These are phyloP conservation scores for Trypanosoma mega DNA, from an alignment of 208 protist genomes.

Conservation along the genomic window DNA sequence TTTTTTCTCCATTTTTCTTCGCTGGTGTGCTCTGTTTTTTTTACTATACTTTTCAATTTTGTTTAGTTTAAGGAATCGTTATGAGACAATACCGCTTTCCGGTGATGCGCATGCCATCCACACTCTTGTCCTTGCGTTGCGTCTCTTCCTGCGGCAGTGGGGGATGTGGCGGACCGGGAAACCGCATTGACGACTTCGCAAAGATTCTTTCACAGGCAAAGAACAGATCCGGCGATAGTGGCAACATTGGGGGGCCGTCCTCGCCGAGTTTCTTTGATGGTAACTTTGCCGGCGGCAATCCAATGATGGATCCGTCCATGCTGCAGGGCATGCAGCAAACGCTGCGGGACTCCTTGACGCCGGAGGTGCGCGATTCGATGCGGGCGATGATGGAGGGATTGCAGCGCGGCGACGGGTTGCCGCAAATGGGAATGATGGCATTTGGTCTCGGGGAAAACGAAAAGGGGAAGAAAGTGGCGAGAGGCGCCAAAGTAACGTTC, in stretches of 20 bases:
- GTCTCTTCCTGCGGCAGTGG: slow-evolving; percentile 23
- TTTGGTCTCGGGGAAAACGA: slow-evolving; percentile 90
- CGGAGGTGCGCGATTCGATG: slow-evolving; percentile 87
- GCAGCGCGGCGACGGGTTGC: slow-evolving; percentile 57
- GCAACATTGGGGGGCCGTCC: too few species aligned
- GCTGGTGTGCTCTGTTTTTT: too few species aligned
- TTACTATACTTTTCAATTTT: too few species aligned
- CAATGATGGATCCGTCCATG: slow-evolving; percentile 54
- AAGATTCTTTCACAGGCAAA: slow-evolving; percentile 55
- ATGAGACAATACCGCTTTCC: slow-evolving; percentile 6
- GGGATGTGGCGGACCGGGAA: slow-evolving; percentile 17
- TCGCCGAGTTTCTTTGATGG: slow-evolving; percentile 70
- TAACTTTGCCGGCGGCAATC: slow-evolving; percentile 53
- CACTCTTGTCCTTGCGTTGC: not conserved
- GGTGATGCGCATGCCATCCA: not conserved
- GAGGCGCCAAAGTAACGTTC: slow-evolving; percentile 70
- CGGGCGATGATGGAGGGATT: slow-evolving; percentile 67
- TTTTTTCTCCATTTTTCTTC: too few species aligned
- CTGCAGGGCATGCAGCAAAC: slow-evolving; percentile 72
- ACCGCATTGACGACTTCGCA: slow-evolving; percentile 57
- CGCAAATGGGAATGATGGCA: slow-evolving; percentile 87
- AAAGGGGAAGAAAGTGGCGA: slow-evolving; percentile 87
- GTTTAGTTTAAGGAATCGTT: too few species aligned
- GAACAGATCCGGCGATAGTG: slow-evolving; percentile 9
- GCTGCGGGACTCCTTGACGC: slow-evolving; percentile 61